Conservation (phyloP, 177 flowering plant genomes). For the Telopea speciosissima region DNA sequence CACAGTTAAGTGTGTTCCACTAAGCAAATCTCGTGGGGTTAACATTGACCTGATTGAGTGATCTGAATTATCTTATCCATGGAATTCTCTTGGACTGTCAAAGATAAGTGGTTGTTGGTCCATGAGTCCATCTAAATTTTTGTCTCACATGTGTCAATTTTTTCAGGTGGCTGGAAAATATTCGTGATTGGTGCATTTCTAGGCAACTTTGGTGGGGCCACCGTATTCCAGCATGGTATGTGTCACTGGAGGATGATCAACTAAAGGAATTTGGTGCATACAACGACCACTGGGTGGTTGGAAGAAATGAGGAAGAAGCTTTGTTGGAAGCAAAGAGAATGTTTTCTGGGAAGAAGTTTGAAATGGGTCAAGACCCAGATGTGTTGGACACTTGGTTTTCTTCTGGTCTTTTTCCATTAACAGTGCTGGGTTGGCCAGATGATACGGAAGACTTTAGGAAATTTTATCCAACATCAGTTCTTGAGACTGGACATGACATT, state of each 20-base stretch:
- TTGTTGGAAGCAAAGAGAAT: constrained; percentile 38
- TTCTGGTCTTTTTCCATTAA: constrained; percentile 85
- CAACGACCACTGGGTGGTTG: constrained; percentile 83
- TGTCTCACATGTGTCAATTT: too few species aligned
- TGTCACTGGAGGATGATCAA: constrained; percentile 63
- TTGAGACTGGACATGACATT: constrained; percentile 97
- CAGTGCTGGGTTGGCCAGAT: constrained; percentile 97
- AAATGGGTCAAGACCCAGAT: constrained; percentile 82
- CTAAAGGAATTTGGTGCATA: constrained; percentile 47
- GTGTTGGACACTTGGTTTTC: constrained; percentile 95
- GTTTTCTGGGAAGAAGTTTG: constrained; percentile 61
- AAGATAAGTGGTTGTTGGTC: too few species aligned
- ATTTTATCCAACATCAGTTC: constrained; percentile 90
- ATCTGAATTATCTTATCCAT: too few species aligned
- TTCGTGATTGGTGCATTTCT: constrained; percentile 98
- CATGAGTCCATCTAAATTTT: too few species aligned
- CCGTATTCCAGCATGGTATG: constrained; percentile 93
- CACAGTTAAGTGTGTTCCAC: too few species aligned
- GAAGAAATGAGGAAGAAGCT: constrained; percentile 72
- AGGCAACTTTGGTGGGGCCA: constrained; percentile 99
- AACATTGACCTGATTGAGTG: too few species aligned
- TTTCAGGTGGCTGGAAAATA: constrained; percentile 88
- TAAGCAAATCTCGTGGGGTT: too few species aligned
- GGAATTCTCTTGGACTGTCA: too few species aligned
- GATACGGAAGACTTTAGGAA: constrained; percentile 67